These are phyloP conservation scores for Pseudocercospora eumusae DNA, from an alignment of 2,329 filamentous ascomycete genomes.

Conservation along the genomic window DNA sequence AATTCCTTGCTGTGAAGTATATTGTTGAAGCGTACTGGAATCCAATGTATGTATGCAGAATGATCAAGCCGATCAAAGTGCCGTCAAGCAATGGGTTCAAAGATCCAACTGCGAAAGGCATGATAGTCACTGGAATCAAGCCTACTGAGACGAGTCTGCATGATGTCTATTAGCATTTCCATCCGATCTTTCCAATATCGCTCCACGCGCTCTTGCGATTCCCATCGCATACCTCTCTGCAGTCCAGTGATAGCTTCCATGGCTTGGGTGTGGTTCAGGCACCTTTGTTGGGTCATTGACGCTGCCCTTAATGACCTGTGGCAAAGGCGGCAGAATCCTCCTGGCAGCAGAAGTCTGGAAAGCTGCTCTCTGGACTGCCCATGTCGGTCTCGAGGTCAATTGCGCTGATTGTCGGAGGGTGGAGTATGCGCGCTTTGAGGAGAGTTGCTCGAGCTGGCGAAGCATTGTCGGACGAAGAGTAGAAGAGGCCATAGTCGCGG, in stretches of 20 bases:
- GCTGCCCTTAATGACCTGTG: conserved; percentile 55
- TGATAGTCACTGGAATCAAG: conserved; percentile 81
- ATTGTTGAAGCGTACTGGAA: conserved; percentile 64
- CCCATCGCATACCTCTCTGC: conserved; percentile 68
- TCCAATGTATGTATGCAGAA: conserved; percentile 94
- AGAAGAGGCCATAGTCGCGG: conserved; percentile 55
- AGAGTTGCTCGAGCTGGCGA: conserved; percentile 48
- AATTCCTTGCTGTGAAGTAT: background rate
- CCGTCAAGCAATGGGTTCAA: conserved; percentile 89
- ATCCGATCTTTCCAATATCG: background rate
- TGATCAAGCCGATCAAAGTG: conserved; percentile 74
- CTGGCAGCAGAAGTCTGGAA: conserved; percentile 83
- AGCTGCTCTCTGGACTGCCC: conserved; percentile 60
- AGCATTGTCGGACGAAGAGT: conserved; percentile 54
- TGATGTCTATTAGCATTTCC: conserved; percentile 9
- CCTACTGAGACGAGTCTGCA: conserved; percentile 71
- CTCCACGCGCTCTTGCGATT: background rate
- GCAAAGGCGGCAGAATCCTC: conserved; percentile 77
- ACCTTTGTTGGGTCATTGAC: conserved; percentile 85
- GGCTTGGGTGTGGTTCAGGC: conserved; percentile 69
- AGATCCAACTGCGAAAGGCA: conserved; percentile 88
- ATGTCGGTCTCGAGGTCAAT: conserved; percentile 42
- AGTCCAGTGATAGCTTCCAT: conserved; percentile 98
- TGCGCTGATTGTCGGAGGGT: conserved; percentile 33
- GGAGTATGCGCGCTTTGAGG: conserved; percentile 44